Base-by-base conservation (phyloP, 176 grass and related monocot genomes). In the Luzula sylvatica region DNA sequence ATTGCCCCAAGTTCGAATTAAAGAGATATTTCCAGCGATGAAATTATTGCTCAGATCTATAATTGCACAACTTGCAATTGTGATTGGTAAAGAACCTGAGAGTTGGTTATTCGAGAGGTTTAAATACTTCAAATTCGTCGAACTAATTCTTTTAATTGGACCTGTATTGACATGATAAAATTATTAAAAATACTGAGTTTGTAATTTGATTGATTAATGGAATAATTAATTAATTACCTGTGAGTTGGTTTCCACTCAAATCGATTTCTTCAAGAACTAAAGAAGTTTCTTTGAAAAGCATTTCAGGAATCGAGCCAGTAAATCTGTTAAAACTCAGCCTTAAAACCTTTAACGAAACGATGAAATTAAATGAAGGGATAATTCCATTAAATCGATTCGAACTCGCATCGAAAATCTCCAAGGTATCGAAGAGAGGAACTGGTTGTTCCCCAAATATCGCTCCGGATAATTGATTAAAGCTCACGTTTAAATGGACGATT, bases 371-470 rank as follows among this genome's bases (percentile, higher is more conserved):
- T 3, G 44, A 62, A 14, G 90, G 90, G n/a, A 95, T 65, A 49
- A 70, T 81, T 39, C 84, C 80, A 15, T 1, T 73, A n/a, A 95
- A 65, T 57, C 29, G 67, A 68, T 95, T 95, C 35, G 70, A 86
- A 64, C 90, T 95, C n/a, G 74, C 77, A 65, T 95, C 90, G 38
- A 95, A 88, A 32, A 95, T 77, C 77, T 95, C 71, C 16, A 95
- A 70, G 23, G 58, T 75, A 54, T 87, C 90, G 15, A 95, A 88
- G 45, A 83, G 30, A 26, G 84, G 76, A 57, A 84, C 75, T 0
- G 66, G 80, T 55, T 73, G 80, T 67, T 72, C 75, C 28, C 56
- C 80, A 73, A 95, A 88, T 7, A 95, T 50, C 69, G 75, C 26
- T 13, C 84, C 90, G 26, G 83, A 75, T 29, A 95, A 53, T 67